Evolutionary conservation across 2,329 filamentous ascomycete genomes (phyloP).

Genomic region (Phyllosticta citrichinensis): DNA sequence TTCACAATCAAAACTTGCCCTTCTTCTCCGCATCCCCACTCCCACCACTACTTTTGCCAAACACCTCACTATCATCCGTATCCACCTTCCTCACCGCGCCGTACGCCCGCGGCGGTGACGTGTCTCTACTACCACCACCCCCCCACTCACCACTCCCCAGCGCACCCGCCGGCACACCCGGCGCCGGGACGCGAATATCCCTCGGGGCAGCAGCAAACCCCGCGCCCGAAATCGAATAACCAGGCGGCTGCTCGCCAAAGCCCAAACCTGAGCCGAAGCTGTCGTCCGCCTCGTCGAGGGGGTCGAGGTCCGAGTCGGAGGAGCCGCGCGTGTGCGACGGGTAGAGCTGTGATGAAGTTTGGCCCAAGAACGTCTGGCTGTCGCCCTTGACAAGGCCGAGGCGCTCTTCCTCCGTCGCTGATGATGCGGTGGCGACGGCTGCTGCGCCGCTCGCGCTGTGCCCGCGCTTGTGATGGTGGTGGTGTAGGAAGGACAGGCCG

Average conservation of each 20-base stretch:
- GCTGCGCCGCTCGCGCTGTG: constrained; percentile 22
- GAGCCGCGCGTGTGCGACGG: too few relatives aligned
- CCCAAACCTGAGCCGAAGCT: not conserved
- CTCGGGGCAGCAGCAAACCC: not conserved
- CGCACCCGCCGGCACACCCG: constrained; percentile 1
- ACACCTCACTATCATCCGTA: not conserved
- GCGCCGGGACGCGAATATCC: constrained; percentile 1
- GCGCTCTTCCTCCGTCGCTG: constrained; percentile 70
- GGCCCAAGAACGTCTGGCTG: constrained; percentile 7
- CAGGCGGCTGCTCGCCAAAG: not conserved
- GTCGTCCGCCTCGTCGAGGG: not conserved
- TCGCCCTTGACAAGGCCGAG: constrained; percentile 76
- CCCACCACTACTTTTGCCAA: too few relatives aligned
- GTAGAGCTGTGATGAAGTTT: not conserved
- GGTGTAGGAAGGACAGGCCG: constrained; percentile 19
- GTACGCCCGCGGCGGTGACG: not conserved
- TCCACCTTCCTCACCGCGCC: not conserved
- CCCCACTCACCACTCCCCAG: not conserved
- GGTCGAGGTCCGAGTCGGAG: not conserved
- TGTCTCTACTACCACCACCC: not conserved
- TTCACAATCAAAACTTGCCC: not conserved
- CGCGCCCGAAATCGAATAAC: constrained; percentile 1
- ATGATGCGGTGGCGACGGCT: constrained; percentile 33
- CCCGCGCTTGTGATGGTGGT: not conserved
- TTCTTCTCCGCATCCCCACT: not conserved